A percentile compares a stretch with the other conserved stretches of the same genome.
Conservation (phyloP, 257 asterid species). For the Fraxinus quadrangulata region DNA sequence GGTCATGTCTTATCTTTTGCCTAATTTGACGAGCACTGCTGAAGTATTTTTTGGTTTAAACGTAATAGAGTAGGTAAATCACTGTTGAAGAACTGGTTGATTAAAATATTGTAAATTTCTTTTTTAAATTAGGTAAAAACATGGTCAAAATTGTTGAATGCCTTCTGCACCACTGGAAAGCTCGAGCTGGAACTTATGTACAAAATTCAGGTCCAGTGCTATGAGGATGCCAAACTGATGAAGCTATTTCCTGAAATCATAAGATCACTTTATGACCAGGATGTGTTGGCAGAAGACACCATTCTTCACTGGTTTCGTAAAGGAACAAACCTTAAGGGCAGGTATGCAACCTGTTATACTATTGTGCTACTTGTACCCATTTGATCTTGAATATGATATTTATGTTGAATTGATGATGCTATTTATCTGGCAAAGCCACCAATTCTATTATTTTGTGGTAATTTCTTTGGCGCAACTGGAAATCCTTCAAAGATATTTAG, state of each 20-base stretch:
- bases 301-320: conserved; percentile 95
- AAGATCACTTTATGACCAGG: conserved; percentile 90
- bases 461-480: neutral
- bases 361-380: neutral
- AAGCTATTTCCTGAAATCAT: conserved; percentile 92
- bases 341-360: conserved; percentile 41
- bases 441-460: neutral
- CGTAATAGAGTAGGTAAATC: neutral
- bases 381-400: neutral
- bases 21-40: neutral
- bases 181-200: conserved; percentile 91
- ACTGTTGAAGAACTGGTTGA: conserved; percentile 15
- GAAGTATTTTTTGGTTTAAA: neutral
- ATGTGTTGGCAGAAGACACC: conserved; percentile 94
- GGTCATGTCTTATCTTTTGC: neutral
- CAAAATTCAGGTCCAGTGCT: conserved; percentile 95
- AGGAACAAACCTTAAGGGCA: conserved; percentile 92
- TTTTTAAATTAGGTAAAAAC: conserved; percentile 63
- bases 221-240: conserved; percentile 95
- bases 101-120: neutral
- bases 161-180: conserved; percentile 85
- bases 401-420: no score
- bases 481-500: neutral
- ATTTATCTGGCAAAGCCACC: neutral
- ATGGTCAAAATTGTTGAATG: conserved; percentile 80